Conservation (phyloP, 2,329 filamentous ascomycete species). For the Geosmithia putterillii region DNA sequence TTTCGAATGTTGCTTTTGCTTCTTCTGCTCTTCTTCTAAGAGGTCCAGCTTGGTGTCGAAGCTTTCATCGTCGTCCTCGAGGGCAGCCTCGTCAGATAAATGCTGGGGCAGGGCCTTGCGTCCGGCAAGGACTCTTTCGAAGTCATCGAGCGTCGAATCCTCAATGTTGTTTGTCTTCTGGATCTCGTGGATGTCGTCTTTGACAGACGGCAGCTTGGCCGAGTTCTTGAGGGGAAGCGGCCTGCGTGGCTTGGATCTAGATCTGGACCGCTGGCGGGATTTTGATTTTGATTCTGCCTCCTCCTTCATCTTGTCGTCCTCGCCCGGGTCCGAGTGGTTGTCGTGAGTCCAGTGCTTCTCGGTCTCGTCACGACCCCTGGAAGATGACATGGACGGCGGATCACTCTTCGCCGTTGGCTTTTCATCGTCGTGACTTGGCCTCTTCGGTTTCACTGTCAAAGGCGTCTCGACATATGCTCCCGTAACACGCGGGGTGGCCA, state of each 20-base stretch:
- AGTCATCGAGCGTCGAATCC: slow-evolving; percentile 46
- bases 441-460: slow-evolving; percentile 12
- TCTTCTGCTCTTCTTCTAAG: slow-evolving; percentile 4
- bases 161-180: slow-evolving; percentile 41
- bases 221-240: slow-evolving; percentile 39
- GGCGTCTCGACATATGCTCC: slow-evolving; percentile 48
- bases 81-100: slow-evolving; percentile 4
- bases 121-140: slow-evolving; percentile 36
- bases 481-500: slow-evolving; percentile 40
- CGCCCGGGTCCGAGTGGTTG: slow-evolving; percentile 12
- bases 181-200: slow-evolving; percentile 42
- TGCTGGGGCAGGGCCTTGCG: slow-evolving; percentile 14
- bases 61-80: slow-evolving; percentile 10
- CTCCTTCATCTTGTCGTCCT: neutral
- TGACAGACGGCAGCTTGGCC: slow-evolving; percentile 38
- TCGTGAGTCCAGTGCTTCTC: slow-evolving; percentile 12
- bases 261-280: slow-evolving; percentile 13
- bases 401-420: neutral
- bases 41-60: slow-evolving; percentile 9
- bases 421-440: neutral
- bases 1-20: neutral
- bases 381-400: slow-evolving; percentile 2
- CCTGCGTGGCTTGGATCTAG: slow-evolving; percentile 27
- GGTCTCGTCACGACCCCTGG: neutral
- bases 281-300: neutral